Percentiles rank a stretch among this genome's conserved stretches.
These are phyloP conservation scores for Alternaria dauci DNA, from an alignment of 2,329 filamentous ascomycete species.

Conservation along the genomic window DNA sequence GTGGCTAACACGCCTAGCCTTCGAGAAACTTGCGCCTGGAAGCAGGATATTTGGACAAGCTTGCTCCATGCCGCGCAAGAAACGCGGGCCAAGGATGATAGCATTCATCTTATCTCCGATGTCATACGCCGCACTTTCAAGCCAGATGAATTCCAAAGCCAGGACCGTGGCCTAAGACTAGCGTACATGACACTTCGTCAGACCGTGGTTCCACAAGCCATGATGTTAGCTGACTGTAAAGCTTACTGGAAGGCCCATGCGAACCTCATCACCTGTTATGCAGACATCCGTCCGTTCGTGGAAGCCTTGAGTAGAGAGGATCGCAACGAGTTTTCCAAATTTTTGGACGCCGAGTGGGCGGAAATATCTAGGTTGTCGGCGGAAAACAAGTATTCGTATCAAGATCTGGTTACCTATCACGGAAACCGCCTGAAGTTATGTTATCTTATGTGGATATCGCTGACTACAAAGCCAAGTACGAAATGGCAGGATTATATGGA, in stretches of 20 bases:
- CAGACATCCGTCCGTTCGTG: conserved; percentile 39
- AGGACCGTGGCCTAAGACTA: conserved; percentile 27
- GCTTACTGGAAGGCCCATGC: conserved; percentile 34
- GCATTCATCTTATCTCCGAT: conserved; percentile 8
- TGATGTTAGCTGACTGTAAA: conserved; percentile 28
- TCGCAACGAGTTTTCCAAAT: conserved; percentile 24
- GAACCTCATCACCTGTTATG: conserved; percentile 35
- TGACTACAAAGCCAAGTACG: neutral
- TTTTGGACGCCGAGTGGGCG: neutral
- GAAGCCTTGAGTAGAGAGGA: conserved; percentile 22
- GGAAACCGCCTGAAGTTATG: conserved; percentile 37
- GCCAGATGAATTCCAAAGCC: conserved; percentile 9
- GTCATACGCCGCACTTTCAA: conserved; percentile 25
- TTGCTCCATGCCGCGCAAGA: conserved; percentile 23
- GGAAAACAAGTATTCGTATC: neutral
- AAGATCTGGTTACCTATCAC: neutral
- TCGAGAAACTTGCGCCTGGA: conserved; percentile 27
- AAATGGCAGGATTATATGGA: neutral
- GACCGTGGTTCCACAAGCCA: conserved; percentile 7
- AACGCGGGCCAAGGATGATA: conserved; percentile 15
- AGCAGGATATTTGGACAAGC: conserved; percentile 30
- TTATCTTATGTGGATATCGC: conserved; percentile 37
- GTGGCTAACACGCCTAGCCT: conserved; percentile 2
- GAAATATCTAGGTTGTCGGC: neutral
- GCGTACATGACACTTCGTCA: conserved; percentile 26